These are phyloP conservation scores for Copromyces sp. DNA, from an alignment of 495 filamentous ascomycete species.

Conservation along the genomic window DNA sequence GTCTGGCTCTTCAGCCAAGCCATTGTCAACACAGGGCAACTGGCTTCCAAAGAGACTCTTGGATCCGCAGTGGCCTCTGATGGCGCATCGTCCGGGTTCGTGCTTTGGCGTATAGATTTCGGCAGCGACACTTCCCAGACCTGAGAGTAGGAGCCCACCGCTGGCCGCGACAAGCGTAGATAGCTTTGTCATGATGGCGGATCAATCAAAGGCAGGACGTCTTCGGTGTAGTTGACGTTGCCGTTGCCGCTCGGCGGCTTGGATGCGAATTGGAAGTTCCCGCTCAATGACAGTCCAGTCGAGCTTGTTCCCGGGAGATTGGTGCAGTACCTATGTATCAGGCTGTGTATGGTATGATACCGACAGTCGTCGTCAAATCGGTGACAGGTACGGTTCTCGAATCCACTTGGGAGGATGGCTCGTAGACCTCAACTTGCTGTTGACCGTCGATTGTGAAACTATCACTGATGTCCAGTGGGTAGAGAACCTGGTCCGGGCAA, in stretches of 20 bases:
- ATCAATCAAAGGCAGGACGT: background rate
- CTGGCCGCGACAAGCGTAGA: slow-evolving; percentile 24
- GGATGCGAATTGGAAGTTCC: background rate
- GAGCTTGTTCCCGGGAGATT: background rate
- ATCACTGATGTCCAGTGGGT: background rate
- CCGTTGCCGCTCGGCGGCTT: slow-evolving; percentile 22
- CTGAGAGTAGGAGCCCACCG: slow-evolving; percentile 25
- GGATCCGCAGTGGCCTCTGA: slow-evolving; percentile 84
- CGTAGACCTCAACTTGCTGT: background rate
- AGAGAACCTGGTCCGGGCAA: background rate
- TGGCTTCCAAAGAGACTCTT: slow-evolving; percentile 78
- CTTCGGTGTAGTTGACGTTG: background rate
- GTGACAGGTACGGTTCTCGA: background rate
- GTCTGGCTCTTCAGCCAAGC: slow-evolving; percentile 61
- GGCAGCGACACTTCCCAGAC: slow-evolving; percentile 20
- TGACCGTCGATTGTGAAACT: background rate
- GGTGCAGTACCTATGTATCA: background rate
- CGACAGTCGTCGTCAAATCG: background rate
- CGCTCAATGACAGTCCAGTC: background rate
- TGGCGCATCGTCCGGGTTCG: slow-evolving; percentile 81
- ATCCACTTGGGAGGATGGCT: background rate
- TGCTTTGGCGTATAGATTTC: slow-evolving; percentile 51
- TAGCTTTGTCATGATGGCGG: slow-evolving; percentile 19
- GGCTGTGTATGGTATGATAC: background rate
- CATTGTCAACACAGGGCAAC: slow-evolving; percentile 93